A percentile compares a stretch with the other conserved stretches of the same genome.
These are phyloP conservation scores for Thermochaetoides dissita DNA, from an alignment of 2,329 filamentous ascomycete genomes.

Conservation along the genomic window DNA sequence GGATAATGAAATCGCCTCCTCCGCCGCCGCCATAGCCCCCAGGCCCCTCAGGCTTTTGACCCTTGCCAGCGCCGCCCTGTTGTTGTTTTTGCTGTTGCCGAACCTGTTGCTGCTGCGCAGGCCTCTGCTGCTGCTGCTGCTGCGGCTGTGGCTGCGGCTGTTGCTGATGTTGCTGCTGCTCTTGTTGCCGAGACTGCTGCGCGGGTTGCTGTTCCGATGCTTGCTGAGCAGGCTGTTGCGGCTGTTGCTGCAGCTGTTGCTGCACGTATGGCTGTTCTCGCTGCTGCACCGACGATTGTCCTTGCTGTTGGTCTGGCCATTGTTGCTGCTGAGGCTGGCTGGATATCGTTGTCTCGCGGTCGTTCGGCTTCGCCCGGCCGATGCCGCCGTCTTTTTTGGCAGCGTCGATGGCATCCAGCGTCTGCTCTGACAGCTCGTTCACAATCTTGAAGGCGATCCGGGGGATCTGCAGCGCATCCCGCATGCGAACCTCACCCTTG, in stretches of 20 bases:
- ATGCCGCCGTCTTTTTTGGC: no score
- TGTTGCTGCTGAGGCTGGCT: no score
- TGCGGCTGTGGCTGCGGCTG: constrained; percentile 12
- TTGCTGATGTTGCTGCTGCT: constrained; percentile 13
- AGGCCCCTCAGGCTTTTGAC: constrained; percentile 17
- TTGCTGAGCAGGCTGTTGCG: no score
- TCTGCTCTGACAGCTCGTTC: constrained; percentile 21
- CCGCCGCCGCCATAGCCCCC: no score
- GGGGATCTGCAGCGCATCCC: constrained; percentile 45
- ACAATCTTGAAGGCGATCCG: constrained; percentile 42
- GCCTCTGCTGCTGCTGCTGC: constrained; percentile 7
- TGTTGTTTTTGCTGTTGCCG: constrained; percentile 8
- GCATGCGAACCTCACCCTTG: constrained; percentile 25
- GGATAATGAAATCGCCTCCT: no score
- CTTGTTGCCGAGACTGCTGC: constrained; percentile 4
- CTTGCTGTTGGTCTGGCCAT: no score
- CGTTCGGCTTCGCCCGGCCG: no score
- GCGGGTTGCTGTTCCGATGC: constrained; percentile 1
- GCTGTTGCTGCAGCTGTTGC: constrained; percentile 16
- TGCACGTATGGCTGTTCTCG: constrained; percentile 6
- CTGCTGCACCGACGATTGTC: no score
- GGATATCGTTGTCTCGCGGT: no score
- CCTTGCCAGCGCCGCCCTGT: constrained; percentile 8
- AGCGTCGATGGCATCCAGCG: no score
- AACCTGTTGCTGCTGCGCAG: constrained; percentile 14